These are phyloP conservation scores for Zizania latifolia DNA, from an alignment of 176 grass and related monocot genomes.

Conservation along the genomic window DNA sequence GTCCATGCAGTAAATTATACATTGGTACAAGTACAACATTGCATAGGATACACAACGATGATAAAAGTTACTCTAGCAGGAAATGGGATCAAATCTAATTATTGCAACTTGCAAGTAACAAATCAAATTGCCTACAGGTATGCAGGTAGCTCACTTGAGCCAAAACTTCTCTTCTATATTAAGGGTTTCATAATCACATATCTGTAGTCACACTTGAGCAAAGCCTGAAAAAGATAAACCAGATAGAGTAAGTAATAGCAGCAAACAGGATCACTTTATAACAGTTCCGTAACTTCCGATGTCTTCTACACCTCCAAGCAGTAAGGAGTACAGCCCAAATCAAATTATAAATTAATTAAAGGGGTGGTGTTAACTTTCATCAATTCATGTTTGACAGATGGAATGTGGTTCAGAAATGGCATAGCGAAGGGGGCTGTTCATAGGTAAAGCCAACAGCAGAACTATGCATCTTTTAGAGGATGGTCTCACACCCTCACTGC, in stretches of 20 bases:
- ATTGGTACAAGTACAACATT: conserved; percentile 15
- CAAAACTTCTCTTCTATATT: conserved; percentile 32
- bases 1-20: conserved; percentile 12
- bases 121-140: conserved; percentile 30
- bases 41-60: background rate
- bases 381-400: background rate
- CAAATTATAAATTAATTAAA: no score
- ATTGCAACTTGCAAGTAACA: conserved; percentile 31
- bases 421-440: background rate
- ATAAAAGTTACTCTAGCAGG: background rate
- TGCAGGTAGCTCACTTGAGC: conserved; percentile 22
- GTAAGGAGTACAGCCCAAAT: no score
- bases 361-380: no score
- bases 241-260: background rate
- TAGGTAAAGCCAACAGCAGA: background rate
- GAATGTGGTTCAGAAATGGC: background rate
- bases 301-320: no score
- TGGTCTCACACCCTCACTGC: no score
- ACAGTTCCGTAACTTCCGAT: background rate
- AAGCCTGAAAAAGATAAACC: background rate
- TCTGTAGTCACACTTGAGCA: conserved; percentile 5
- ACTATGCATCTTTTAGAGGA: background rate
- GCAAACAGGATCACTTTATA: no score
- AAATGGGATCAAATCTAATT: conserved; percentile 15
- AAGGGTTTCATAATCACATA: conserved; percentile 16